Evolutionary conservation across 768 basidiomycete species (phyloP), one percentile per base, ranked within the genome.

Genomic region (Hortiboletus flavorubellus): DNA sequence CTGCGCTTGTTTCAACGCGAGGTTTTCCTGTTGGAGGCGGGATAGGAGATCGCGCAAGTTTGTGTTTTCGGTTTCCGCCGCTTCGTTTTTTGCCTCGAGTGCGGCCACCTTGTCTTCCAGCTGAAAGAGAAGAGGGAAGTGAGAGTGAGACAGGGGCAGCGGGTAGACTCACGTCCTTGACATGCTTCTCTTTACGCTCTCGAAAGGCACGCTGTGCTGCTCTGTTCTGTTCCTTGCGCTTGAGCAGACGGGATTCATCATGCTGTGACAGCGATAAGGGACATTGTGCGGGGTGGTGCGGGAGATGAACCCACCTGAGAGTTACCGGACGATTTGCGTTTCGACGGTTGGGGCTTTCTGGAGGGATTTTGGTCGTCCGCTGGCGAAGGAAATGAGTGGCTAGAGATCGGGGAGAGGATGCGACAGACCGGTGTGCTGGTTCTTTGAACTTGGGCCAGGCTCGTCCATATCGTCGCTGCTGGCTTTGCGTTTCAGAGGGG

Each of bases 201-300:
- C 96, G 79, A 77, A 99, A 99, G 1, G 96, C 96, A 50, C 96
- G 86, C 72, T 99, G 97, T 8, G 96, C 96, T 4, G 94, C 93
- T 52, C 96, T 80, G 64, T 99, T 99, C 74, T 98, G 96, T 64
- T 98, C 91, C 75, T 98, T 98, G 59, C 96, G 86, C 68, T 96
- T 95, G 59, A 90, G 58, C 5, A 93, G 72, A 23, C 90, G 82
- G 5, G 78, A 72, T 64, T 92, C 91, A 60, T 94, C 91, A 73
- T 90, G 59, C 46, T 55, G 45, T 35, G 43, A 45, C 51, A 42
- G 54, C 30, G 35, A 61, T 59, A 31, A 59, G 54, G 34, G n/a
- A 29, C 31, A 23, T 6, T 8, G 37, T 41, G 18, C 14, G 34
- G 26, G 10, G 8, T 8, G 40, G 37, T 26, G 26, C 5, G 3